Conservation (phyloP, 352 stramenopile genomes). For the Phytophthora syringae region DNA sequence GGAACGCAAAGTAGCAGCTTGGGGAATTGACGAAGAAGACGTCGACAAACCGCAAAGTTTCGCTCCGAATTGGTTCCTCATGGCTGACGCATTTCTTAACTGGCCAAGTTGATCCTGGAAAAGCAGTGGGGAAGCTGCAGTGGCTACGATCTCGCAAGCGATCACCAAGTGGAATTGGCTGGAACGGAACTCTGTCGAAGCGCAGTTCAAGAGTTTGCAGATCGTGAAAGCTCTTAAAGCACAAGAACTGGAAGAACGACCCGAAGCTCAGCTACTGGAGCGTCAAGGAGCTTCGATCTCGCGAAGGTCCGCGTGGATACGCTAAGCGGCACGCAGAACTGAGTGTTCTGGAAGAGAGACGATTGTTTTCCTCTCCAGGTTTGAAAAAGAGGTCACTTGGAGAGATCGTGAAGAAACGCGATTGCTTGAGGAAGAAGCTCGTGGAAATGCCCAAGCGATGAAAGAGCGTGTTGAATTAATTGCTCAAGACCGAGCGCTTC, state of each 20-base stretch:
- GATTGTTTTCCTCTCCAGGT: constrained; percentile 53
- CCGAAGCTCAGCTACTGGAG: constrained; percentile 68
- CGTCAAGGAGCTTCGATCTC: constrained; percentile 67
- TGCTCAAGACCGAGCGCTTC: constrained; percentile 44
- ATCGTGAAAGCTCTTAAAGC: constrained; percentile 75
- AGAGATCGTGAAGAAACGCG: constrained; percentile 60
- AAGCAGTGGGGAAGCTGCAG: too few species aligned
- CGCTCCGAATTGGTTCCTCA: constrained; percentile 55
- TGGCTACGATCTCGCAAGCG: not conserved
- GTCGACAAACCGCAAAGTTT: constrained; percentile 22
- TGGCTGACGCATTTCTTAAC: constrained; percentile 80
- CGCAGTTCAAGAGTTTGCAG: constrained; percentile 76
- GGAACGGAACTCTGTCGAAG: constrained; percentile 68
- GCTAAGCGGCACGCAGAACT: constrained; percentile 71
- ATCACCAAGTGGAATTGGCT: constrained; percentile 66
- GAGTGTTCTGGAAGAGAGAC: constrained; percentile 67
- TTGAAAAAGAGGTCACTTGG: constrained; percentile 45
- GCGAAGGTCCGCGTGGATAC: constrained; percentile 75
- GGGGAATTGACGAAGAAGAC: constrained; percentile 2
- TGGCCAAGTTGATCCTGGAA: constrained; percentile 31
- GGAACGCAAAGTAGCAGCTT: constrained; percentile 43
- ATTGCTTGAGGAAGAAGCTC: constrained; percentile 59
- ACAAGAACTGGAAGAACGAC: constrained; percentile 66
- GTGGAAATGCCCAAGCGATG: constrained; percentile 44
- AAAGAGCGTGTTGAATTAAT: constrained; percentile 52